Base-by-base conservation (phyloP, 768 basidiomycete species). In the Candolleomyces efflorescens region DNA sequence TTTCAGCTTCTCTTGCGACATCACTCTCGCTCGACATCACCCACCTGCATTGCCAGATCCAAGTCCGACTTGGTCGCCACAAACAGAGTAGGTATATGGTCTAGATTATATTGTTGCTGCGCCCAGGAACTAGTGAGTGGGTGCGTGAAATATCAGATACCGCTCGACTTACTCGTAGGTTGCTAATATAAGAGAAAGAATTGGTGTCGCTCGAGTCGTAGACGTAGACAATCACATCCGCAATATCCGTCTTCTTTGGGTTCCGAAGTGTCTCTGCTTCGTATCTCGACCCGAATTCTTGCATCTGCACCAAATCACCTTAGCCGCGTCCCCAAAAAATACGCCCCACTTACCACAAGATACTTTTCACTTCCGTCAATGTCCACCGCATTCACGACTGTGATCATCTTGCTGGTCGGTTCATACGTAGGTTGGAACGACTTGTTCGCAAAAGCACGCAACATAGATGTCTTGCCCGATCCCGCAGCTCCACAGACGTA, bases 31-130 rank as follows among this genome's bases (percentile, higher is more conserved):
- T 59, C 24, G 46, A 58, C 43, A 55, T 48, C 24, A 56, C 56
- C 60, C 57, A 89, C 92, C 82, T 97, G 96, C 64, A 95, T 83
- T 11, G 96, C 96, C 51, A 99, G 85, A 71, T 99, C 96, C 24
- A 97, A 82, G 70, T 99, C 96, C 5, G 94, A 95, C 74, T 99
- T 99, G 39, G 96, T 98, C n/a, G 96, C 96, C 23, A 99, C 94
- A 70, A 98, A 98, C 38, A 98, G 74, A 11, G 92, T 94, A 23
- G 96, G 95, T 69, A 98, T 92, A 70, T 93, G 90, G 69, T 98
- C 94, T 27, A 97, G 77, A 62, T 84, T 93, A 70, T 98, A 96
- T 82, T 95, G 94, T 92, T 98, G 95, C 94, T 97, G 72, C 37
- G 54, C n/a, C n/a, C 56, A 67, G 39, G 47, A 64, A 63, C 56